Evolutionary conservation across 306 rosid genomes (phyloP).

Genomic region (Quercus mongolica): DNA sequence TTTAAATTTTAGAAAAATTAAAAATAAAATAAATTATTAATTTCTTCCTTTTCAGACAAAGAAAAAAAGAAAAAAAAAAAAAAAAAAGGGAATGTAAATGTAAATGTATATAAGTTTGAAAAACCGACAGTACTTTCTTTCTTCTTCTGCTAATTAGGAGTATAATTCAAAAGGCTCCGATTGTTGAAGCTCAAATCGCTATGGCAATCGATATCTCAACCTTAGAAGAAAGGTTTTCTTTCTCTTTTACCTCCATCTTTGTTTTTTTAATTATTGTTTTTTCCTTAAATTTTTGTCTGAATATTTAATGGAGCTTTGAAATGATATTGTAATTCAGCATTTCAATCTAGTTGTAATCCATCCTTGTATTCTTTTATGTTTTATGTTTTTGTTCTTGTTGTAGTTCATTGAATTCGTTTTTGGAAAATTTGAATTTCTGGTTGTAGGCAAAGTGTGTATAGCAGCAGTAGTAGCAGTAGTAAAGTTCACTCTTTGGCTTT

Average conservation of each 20-base stretch:
- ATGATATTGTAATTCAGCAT: background rate
- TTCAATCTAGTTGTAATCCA: background rate
- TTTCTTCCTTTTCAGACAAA: too few species aligned
- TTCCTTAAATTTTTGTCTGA: background rate
- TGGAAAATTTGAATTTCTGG: background rate
- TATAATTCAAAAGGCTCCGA: background rate
- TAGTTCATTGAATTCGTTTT: background rate
- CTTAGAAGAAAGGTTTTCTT: slow-evolving; percentile 48
- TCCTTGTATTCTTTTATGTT: background rate
- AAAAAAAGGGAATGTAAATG: background rate
- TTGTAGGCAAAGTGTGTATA: background rate
- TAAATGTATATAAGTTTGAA: background rate
- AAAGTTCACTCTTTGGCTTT: slow-evolving; percentile 4
- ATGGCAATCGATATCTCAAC: slow-evolving; percentile 50
- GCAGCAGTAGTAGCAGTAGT: background rate
- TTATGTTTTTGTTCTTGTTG: background rate
- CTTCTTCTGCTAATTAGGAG: background rate
- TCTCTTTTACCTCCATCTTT: background rate
- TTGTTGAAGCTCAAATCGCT: slow-evolving; percentile 22
- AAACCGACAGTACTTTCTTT: background rate
- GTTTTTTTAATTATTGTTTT: too few species aligned
- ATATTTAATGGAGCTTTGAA: background rate
- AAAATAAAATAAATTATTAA: too few species aligned
- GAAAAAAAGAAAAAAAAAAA: background rate
- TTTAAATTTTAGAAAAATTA: too few species aligned